These are phyloP conservation scores for Hyaloscypha hepaticicola DNA, from an alignment of 495 filamentous ascomycete species.

Conservation along the genomic window DNA sequence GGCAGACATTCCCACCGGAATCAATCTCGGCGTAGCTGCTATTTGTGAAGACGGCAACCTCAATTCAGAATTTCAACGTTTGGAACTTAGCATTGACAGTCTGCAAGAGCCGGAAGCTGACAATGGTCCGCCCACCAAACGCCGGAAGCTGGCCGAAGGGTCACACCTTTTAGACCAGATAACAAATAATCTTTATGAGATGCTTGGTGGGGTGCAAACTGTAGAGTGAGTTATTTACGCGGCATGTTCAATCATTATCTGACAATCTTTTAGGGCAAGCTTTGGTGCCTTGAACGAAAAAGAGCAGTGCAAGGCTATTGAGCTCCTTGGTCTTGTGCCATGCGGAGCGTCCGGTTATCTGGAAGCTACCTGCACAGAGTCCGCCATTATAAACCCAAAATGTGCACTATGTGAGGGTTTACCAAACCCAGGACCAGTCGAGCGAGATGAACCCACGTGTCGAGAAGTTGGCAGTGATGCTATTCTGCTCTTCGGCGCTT, in stretches of 20 bases:
- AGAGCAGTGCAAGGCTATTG: constrained; percentile 36
- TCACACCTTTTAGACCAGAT: constrained; percentile 35
- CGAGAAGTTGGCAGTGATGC: constrained; percentile 37
- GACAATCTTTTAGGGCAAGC: background rate
- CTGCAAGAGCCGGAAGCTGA: background rate
- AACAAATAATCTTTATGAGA: constrained; percentile 34
- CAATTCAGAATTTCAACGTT: constrained; percentile 20
- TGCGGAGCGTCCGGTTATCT: constrained; percentile 43
- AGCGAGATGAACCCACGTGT: constrained; percentile 35
- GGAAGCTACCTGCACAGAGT: constrained; percentile 25
- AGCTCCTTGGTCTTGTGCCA: constrained; percentile 42
- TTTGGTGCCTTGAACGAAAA: constrained; percentile 24
- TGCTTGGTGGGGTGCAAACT: constrained; percentile 28
- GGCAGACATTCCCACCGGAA: constrained; percentile 6
- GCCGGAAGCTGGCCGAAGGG: constrained; percentile 21
- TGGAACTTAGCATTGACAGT: constrained; percentile 14
- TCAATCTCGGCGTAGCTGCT: background rate
- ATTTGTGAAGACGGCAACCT: constrained; percentile 19
- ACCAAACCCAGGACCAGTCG: constrained; percentile 18
- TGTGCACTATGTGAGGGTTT: constrained; percentile 38
- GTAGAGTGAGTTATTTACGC: constrained; percentile 20
- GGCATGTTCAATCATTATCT: constrained; percentile 21
- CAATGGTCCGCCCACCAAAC: constrained; percentile 24
- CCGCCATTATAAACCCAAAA: constrained; percentile 27
- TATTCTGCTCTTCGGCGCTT: constrained; percentile 51